These are phyloP conservation scores for Parastagonospora avenae DNA, from an alignment of 2,329 filamentous ascomycete species.

Conservation along the genomic window DNA sequence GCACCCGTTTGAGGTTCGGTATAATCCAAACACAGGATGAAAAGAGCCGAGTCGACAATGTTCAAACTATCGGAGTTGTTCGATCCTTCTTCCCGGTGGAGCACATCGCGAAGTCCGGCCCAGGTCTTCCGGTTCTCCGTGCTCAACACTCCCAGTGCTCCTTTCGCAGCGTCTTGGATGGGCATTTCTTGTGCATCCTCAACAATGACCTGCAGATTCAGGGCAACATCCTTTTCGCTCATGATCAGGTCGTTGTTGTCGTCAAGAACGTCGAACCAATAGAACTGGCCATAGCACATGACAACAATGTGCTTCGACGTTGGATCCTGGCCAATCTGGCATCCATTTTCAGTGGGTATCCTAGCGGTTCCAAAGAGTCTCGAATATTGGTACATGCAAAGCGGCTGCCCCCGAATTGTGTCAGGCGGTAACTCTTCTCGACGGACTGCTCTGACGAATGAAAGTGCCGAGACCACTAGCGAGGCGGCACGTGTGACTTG, in stretches of 20 bases:
- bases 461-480: slow-evolving; percentile 84
- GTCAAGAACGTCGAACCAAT: slow-evolving; percentile 98
- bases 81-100: slow-evolving; percentile 83
- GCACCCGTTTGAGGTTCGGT: slow-evolving; percentile 81
- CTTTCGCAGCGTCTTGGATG: slow-evolving; percentile 93
- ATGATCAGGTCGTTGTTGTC: slow-evolving; percentile 95
- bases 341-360: slow-evolving; percentile 91
- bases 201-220: slow-evolving; percentile 90
- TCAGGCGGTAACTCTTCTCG: slow-evolving; percentile 93
- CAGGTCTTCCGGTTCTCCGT: slow-evolving; percentile 97
- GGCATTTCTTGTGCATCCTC: slow-evolving; percentile 89
- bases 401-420: slow-evolving; percentile 77
- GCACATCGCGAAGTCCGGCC: slow-evolving; percentile 86
- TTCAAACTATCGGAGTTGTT: slow-evolving; percentile 97
- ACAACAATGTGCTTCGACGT: slow-evolving; percentile 93
- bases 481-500: slow-evolving; percentile 95
- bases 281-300: slow-evolving; percentile 92
- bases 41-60: slow-evolving; percentile 92
- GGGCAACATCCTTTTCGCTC: slow-evolving; percentile 89
- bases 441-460: slow-evolving; percentile 90
- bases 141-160: slow-evolving; percentile 88
- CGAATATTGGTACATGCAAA: slow-evolving; percentile 99
- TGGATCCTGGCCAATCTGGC: slow-evolving; percentile 93
- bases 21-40: slow-evolving; percentile 90
- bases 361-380: slow-evolving; percentile 92